Conservation (phyloP, 2,329 filamentous ascomycete genomes). For the Periconia sp. region DNA sequence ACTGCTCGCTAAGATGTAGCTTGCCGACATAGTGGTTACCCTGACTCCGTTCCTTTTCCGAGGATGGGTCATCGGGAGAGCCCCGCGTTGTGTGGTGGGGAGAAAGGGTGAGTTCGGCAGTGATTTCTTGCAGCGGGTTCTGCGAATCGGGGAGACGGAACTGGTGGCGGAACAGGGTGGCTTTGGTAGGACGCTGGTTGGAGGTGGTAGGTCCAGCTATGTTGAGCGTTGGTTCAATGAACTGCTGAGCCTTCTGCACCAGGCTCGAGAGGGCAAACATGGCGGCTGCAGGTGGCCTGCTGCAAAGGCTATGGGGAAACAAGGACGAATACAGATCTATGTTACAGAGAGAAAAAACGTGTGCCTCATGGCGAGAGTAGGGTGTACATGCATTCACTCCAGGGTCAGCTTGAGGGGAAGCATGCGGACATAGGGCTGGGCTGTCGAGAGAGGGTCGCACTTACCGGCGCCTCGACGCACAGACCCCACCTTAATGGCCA, state of each 20-base stretch:
- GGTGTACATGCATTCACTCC: slow-evolving; percentile 11
- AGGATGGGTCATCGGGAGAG: slow-evolving; percentile 43
- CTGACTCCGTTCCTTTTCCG: slow-evolving; percentile 68
- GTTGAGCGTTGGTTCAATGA: slow-evolving; percentile 87
- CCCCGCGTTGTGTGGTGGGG: slow-evolving; percentile 60
- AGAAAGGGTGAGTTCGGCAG: slow-evolving; percentile 87
- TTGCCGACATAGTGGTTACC: slow-evolving; percentile 91
- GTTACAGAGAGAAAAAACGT: slow-evolving; percentile 11
- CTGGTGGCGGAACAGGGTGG: slow-evolving; percentile 90
- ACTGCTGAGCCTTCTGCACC: slow-evolving; percentile 92
- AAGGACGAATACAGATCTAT: slow-evolving; percentile 7
- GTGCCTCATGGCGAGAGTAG: slow-evolving; percentile 32
- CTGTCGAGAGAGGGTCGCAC: slow-evolving; percentile 14
- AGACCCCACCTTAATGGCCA: slow-evolving; percentile 2
- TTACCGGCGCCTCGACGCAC: slow-evolving; percentile 6
- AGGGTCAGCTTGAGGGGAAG: slow-evolving; percentile 15
- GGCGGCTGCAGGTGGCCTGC: slow-evolving; percentile 15
- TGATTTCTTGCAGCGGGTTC: slow-evolving; percentile 93
- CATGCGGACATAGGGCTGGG: slow-evolving; percentile 23
- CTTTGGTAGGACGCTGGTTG: slow-evolving; percentile 84
- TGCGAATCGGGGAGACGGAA: slow-evolving; percentile 93
- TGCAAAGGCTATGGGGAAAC: slow-evolving; percentile 6
- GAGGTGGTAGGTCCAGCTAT: slow-evolving; percentile 65
- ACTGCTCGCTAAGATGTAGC: slow-evolving; percentile 90
- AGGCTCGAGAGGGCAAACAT: slow-evolving; percentile 68